Evolutionary conservation across 169 alveolate genomes (phyloP).

Genomic region (Toxoplasma gondii): DNA sequence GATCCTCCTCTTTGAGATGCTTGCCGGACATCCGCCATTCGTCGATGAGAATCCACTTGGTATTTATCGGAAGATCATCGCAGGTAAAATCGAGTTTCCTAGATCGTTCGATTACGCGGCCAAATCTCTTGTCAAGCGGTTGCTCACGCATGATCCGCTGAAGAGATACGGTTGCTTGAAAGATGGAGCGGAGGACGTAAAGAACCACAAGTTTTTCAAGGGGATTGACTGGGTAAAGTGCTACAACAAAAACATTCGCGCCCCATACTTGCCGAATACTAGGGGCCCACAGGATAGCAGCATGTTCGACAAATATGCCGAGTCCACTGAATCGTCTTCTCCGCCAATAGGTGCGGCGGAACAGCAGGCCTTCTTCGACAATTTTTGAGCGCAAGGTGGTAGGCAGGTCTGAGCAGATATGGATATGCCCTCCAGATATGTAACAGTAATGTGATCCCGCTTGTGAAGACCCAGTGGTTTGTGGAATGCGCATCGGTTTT

Average conservation of each 20-base stretch:
- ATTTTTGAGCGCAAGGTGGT: slow-evolving; percentile 4
- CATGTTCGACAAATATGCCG: slow-evolving; percentile 85
- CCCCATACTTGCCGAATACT: slow-evolving; percentile 85
- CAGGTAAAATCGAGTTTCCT: slow-evolving; percentile 84
- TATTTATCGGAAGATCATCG: slow-evolving; percentile 94
- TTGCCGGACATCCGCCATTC: slow-evolving; percentile 97
- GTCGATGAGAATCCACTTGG: slow-evolving; percentile 96
- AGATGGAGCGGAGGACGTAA: slow-evolving; percentile 82
- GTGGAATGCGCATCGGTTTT: background rate
- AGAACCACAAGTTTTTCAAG: slow-evolving; percentile 84
- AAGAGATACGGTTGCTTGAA: slow-evolving; percentile 88
- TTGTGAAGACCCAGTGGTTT: background rate
- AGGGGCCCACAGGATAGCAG: slow-evolving; percentile 80
- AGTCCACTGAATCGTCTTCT: slow-evolving; percentile 74
- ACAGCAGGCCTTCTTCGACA: slow-evolving; percentile 49
- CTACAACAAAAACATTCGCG: slow-evolving; percentile 73
- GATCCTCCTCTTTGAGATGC: slow-evolving; percentile 94
- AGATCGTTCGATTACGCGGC: slow-evolving; percentile 75
- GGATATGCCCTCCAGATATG: background rate
- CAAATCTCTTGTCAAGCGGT: slow-evolving; percentile 85
- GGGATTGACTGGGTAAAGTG: slow-evolving; percentile 86
- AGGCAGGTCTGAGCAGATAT: background rate
- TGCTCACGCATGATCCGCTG: slow-evolving; percentile 85
- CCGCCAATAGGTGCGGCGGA: slow-evolving; percentile 34
- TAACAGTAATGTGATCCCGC: background rate